Conservation (phyloP, 2,329 filamentous ascomycete species). For the Fusarium sp. region DNA sequence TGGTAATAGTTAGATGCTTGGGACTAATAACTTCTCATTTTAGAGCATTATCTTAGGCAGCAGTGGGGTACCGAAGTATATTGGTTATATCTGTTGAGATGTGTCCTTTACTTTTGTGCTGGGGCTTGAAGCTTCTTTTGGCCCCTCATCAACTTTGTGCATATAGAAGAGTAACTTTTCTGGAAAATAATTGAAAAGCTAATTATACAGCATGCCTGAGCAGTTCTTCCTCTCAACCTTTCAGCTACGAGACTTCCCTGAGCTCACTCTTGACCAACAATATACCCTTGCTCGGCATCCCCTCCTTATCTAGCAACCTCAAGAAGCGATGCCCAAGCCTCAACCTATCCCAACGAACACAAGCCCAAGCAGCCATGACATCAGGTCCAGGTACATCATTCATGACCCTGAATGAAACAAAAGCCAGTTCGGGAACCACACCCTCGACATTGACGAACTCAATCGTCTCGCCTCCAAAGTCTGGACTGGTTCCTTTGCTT, state of each 20-base stretch:
- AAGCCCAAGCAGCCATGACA: slow-evolving; percentile 12
- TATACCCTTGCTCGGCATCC: slow-evolving; percentile 5
- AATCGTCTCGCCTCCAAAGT: slow-evolving; percentile 3
- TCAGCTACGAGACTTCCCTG: background rate
- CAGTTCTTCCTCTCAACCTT: rapidly evolving
- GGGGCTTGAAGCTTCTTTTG: background rate
- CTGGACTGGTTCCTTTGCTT: slow-evolving; percentile 2
- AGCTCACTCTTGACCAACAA: slow-evolving; percentile 2
- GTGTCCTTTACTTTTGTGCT: background rate
- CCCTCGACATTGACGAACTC: slow-evolving; percentile 13
- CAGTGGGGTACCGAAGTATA: background rate
- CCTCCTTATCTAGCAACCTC: background rate
- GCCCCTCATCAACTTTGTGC: too few relatives aligned
- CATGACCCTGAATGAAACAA: slow-evolving; percentile 10
- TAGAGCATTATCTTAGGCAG: background rate
- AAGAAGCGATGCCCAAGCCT: slow-evolving; percentile 20
- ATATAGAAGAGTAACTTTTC: too few relatives aligned
- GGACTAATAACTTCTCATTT: background rate
- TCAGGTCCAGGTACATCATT: slow-evolving; percentile 13
- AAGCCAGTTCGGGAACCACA: slow-evolving; percentile 6
- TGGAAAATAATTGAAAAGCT: rapidly evolving
- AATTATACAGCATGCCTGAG: too few relatives aligned
- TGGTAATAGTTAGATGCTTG: too few relatives aligned
- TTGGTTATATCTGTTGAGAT: background rate
- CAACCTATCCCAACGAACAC: slow-evolving; percentile 3